Base-by-base conservation (phyloP, 768 basidiomycete species). In the Pulveroboletus sp. region DNA sequence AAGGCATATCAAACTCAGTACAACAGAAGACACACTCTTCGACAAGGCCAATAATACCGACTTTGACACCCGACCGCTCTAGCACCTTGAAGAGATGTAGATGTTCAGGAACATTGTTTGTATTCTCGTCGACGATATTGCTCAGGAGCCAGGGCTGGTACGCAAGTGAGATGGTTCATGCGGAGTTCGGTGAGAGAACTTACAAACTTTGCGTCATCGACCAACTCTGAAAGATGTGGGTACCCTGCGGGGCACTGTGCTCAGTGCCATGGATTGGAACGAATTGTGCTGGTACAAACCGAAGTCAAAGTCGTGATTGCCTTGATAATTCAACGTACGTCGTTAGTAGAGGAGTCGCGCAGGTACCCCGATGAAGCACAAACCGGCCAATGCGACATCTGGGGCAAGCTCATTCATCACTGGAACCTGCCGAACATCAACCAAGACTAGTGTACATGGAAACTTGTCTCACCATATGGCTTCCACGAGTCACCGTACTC, bases 301-400 rank as follows among this genome's bases (percentile, higher is more conserved):
- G 57, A 88, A 90, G 68, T 94, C 93, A 66, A 93, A 93, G 57
- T 94, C 93, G 56, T 96, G 93, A 63, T 96, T 94, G 5, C 92
- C 89, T 90, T 52, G 12, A 47, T 32, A 32, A 39, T 4, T 8
- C 10, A 31, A 36, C 9, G 10, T 33, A 45, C 12, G n/a, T 24
- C 12, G 41, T 62, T 14, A 67, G 52, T 41, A 40, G 14, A 42
- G 26, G 1, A 6, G 17, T 17, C 14, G 32, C 7, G 31, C 6
- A 37, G n/a, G 15, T 27, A 21, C 12, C 12, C 36, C 30, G 47
- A 17, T 28, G n/a, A 45, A 30, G 14, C 7, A 67, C 84, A 45
- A 30, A 89, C 90, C 92, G 49, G 87, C 82, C 52, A 92, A 72
- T 7, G 92, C 79, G 33, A 85, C 82, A 66, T 94, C 89, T 21